Conservation (phyloP, 2,329 filamentous ascomycete genomes). For the Trichoderma sp. region DNA sequence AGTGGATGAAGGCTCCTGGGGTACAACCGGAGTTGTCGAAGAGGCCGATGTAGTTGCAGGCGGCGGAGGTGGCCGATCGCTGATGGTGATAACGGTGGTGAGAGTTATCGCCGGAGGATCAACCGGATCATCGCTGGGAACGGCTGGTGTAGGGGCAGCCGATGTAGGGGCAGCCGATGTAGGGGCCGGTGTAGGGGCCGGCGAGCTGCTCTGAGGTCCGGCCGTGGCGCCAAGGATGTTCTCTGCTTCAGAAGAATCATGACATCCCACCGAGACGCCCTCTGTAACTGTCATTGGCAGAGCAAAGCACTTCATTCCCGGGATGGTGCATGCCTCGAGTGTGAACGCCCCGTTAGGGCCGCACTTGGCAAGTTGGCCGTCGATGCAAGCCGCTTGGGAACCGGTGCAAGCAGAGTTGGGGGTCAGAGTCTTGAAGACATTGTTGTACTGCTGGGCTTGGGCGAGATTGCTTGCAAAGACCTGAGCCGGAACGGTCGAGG, state of each 20-base stretch:
- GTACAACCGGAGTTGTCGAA: background rate
- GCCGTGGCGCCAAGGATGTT: conserved; percentile 41
- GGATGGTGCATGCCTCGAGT: conserved; percentile 40
- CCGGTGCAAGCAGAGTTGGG: conserved; percentile 48
- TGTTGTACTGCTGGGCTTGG: conserved; percentile 49
- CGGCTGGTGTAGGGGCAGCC: conserved; percentile 19
- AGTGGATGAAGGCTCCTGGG: background rate
- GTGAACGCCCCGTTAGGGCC: conserved; percentile 42
- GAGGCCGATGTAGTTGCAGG: conserved; percentile 4
- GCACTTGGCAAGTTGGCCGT: conserved; percentile 52
- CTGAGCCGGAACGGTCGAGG: conserved; percentile 44
- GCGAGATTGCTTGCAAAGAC: conserved; percentile 49
- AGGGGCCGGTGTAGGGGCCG: background rate
- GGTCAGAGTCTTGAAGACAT: conserved; percentile 46
- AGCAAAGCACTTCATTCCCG: conserved; percentile 50
- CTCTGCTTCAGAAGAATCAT: conserved; percentile 42
- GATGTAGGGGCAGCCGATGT: background rate
- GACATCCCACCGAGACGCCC: conserved; percentile 54
- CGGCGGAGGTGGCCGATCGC: conserved; percentile 25
- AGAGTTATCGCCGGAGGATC: conserved; percentile 30
- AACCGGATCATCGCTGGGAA: conserved; percentile 7
- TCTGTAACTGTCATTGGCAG: conserved; percentile 52
- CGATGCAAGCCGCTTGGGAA: conserved; percentile 55
- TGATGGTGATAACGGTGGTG: conserved; percentile 35
- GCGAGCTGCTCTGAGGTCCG: conserved; percentile 11